Percentiles rank a stretch among this genome's conserved stretches.
Evolutionary conservation across 805 yeast genomes (phyloP).

Genomic region (Saccharomycopsis lassenensis): DNA sequence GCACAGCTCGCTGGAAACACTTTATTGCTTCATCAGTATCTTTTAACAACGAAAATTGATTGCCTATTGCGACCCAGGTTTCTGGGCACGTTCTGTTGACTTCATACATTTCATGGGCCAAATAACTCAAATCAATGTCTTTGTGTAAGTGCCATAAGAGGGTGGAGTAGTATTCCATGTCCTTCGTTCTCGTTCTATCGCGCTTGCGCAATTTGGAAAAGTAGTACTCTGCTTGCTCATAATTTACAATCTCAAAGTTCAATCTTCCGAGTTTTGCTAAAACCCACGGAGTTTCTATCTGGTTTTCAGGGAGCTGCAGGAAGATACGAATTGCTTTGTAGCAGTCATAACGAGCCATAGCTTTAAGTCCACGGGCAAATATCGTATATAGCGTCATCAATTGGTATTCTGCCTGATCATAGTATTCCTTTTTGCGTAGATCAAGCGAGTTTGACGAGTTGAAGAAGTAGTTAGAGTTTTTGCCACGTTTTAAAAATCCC

Average conservation of each 20-base stretch:
- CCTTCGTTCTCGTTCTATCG: constrained; percentile 72
- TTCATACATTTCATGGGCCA: constrained; percentile 72
- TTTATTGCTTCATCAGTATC: constrained; percentile 86
- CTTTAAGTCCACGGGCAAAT: constrained; percentile 50
- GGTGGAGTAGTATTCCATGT: constrained; percentile 88
- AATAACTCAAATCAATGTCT: constrained; percentile 64
- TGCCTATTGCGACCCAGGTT: constrained; percentile 90
- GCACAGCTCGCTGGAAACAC: constrained; percentile 73
- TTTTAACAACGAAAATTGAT: constrained; percentile 67
- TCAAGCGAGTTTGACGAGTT: constrained; percentile 19
- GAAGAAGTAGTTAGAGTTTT: constrained; percentile 19
- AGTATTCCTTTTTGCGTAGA: constrained; percentile 14
- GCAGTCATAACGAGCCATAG: constrained; percentile 60
- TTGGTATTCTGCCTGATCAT: constrained; percentile 28
- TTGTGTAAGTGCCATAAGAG: constrained; percentile 86
- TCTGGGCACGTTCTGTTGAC: constrained; percentile 58
- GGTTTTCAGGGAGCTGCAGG: constrained; percentile 50
- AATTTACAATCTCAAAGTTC: constrained; percentile 81
- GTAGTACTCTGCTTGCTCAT: constrained; percentile 58
- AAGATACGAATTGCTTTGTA: constrained; percentile 66
- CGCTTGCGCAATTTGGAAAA: constrained; percentile 51
- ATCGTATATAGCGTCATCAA: constrained; percentile 37
- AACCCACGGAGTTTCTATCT: constrained; percentile 74
- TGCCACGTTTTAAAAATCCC: constrained; percentile 3
- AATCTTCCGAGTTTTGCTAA: constrained; percentile 67